Evolutionary conservation across 345 rosid genomes (phyloP).

Genomic region (Eucalyptus globulus): DNA sequence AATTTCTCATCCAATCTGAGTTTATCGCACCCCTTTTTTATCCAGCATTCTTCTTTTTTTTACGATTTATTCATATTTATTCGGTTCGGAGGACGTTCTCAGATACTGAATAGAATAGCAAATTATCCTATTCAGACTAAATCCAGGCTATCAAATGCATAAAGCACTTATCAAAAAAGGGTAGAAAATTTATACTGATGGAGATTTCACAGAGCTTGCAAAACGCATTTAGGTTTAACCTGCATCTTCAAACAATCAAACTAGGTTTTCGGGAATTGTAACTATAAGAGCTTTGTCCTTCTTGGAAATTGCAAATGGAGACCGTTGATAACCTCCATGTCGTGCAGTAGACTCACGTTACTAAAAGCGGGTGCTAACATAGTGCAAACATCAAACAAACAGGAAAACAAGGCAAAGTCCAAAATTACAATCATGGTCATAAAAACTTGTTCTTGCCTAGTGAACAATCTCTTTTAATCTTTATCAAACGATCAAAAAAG

Average conservation of each 20-base stretch:
- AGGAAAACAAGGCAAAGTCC: background rate
- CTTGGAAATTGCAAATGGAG: background rate
- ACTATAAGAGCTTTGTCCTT: background rate
- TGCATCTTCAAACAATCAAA: background rate
- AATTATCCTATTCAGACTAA: accelerated
- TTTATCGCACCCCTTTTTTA: no score
- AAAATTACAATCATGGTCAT: background rate
- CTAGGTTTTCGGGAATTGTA: background rate
- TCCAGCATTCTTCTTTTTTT: no score
- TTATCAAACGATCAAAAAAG: background rate
- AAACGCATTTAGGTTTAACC: background rate
- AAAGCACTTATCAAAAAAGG: background rate
- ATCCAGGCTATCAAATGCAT: accelerated
- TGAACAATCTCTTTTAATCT: background rate
- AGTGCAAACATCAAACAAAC: background rate
- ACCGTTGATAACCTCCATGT: background rate
- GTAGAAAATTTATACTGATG: background rate
- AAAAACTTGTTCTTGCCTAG: background rate
- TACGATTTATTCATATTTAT: accelerated
- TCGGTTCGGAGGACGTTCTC: accelerated
- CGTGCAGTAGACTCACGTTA: no score
- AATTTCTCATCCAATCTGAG: accelerated
- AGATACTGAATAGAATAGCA: accelerated
- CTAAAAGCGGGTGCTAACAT: background rate
- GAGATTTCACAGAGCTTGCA: background rate